Base-by-base conservation (phyloP, 768 basidiomycete genomes). In the Tricholoma bakamatsutake region DNA sequence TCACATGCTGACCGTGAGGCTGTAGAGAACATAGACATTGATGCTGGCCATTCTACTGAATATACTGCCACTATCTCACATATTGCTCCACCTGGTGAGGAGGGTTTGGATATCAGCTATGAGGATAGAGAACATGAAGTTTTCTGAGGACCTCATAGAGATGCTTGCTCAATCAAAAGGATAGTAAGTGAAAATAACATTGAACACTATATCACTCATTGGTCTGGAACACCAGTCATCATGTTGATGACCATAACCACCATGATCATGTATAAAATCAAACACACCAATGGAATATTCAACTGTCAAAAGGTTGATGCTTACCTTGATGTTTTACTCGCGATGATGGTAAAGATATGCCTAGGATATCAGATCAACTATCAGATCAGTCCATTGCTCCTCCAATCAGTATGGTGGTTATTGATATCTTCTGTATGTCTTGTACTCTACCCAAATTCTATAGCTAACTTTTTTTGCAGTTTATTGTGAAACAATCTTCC, bases 291-390 rank as follows among this genome's bases (percentile, higher is more conserved):
- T 24, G 21, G 2, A 24, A 24, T 24, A 24, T 24, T 24, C 21
- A 24, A 24, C 1, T 24, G 21, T 24, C 21, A 24, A 24, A 24
- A 24, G 21, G 21, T 24, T 24, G 21, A 24, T 24, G 51, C 54
- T 9, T 59, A 60, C 50, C 59, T 60, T 8, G 30, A 21, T 17
- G 52, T 42, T 39, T 48, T 30, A n/a, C 52, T 46, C 48, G 42
- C 27, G 8, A 51, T 30, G 33, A 43, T 11, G 53, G 40, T 17
- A 30, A 43, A 34, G 33, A 18, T 18, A 40, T 43, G 17, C 40
- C 40, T 10, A 42, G 18, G 40, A 37, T 31, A 15, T 42, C 40
- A 5, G 17, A 48, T 48, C 24, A 37, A 24, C 21, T 24, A 24
- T 24, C 21, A 24, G 21, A 24, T 24, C 21, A 24, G 21, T 24